Evolutionary conservation across 2,329 filamentous ascomycete species (phyloP).

Genomic region (Ophiostoma sp.): DNA sequence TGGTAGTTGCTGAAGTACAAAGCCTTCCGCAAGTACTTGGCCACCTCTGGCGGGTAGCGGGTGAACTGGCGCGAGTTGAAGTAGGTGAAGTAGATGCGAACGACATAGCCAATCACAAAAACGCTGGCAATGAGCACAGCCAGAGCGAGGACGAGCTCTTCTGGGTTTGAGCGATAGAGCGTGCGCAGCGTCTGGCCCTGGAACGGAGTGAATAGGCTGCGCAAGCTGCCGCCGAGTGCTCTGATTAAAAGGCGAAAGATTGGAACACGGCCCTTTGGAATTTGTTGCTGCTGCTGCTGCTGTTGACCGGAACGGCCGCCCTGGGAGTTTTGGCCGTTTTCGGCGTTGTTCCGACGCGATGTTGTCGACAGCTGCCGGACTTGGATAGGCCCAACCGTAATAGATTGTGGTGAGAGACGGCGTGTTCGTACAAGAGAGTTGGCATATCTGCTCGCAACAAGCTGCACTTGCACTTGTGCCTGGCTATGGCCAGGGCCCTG

Average conservation of each 20-base stretch:
- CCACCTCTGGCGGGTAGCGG: constrained; percentile 66
- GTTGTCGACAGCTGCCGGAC: constrained; percentile 18
- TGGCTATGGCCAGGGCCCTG: background rate
- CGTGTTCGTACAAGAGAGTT: background rate
- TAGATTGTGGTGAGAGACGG: background rate
- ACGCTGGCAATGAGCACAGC: constrained; percentile 41
- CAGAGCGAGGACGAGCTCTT: constrained; percentile 46
- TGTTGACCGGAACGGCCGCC: background rate
- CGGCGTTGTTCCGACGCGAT: background rate
- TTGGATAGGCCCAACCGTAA: background rate
- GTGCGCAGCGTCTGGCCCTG: constrained; percentile 41
- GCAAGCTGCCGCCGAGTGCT: constrained; percentile 37
- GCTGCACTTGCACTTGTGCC: background rate
- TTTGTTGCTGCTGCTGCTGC: background rate
- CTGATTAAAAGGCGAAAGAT: constrained; percentile 38
- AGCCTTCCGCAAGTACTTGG: constrained; percentile 76
- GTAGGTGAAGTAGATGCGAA: constrained; percentile 53
- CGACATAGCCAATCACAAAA: constrained; percentile 41
- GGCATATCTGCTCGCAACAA: background rate
- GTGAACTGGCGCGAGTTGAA: constrained; percentile 59
- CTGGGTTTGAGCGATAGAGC: constrained; percentile 46
- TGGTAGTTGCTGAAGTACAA: constrained; percentile 82
- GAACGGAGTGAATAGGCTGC: constrained; percentile 41
- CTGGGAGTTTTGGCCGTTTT: background rate
- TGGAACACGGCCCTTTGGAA: constrained; percentile 18